Percentiles rank a stretch among this genome's conserved stretches.
phyloP scores from a whole-genome alignment of 2,329 filamentous ascomycete species.

The Pseudogymnoascus sp. region DNA sequence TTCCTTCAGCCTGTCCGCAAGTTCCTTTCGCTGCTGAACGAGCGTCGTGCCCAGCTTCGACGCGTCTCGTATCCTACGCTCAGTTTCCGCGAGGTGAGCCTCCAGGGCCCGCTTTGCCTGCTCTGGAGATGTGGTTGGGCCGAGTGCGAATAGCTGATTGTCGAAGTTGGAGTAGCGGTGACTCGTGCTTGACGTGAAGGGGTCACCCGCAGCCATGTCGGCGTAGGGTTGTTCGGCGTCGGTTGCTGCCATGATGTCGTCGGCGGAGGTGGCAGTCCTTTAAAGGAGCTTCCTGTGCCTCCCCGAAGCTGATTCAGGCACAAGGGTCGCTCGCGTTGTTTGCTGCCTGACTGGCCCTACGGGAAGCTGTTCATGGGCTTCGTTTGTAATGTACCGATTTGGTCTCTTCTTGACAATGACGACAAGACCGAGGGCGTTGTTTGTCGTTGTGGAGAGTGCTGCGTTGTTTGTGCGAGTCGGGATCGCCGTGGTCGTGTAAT shows the following conservation, averaged over 20 bases:
- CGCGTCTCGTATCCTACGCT: constrained; percentile 82
- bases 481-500: constrained; percentile 3
- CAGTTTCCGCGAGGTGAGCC: constrained; percentile 86
- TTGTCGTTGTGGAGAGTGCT: not conserved
- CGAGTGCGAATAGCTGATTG: constrained; percentile 67
- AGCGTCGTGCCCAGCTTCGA: constrained; percentile 82
- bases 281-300: constrained; percentile 1
- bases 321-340: not conserved
- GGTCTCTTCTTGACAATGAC: not conserved
- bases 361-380: constrained; percentile 6
- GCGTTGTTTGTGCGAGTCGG: constrained; percentile 4
- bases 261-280: not conserved
- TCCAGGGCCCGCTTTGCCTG: constrained; percentile 85
- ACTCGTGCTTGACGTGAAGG: constrained; percentile 19
- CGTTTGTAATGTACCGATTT: not conserved
- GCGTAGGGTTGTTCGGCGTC: constrained; percentile 4
- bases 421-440: not conserved
- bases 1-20: constrained; percentile 74
- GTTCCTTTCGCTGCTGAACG: constrained; percentile 75
- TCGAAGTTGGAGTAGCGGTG: constrained; percentile 81
- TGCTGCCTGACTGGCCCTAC: constrained; percentile 1
- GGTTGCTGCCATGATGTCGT: constrained; percentile 4
- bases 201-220: constrained; percentile 5
- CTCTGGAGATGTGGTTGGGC: constrained; percentile 67
- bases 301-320: not conserved